phyloP scores from a whole-genome alignment of 371 early-diverging fungal species.

The Pancytospora philotis region DNA sequence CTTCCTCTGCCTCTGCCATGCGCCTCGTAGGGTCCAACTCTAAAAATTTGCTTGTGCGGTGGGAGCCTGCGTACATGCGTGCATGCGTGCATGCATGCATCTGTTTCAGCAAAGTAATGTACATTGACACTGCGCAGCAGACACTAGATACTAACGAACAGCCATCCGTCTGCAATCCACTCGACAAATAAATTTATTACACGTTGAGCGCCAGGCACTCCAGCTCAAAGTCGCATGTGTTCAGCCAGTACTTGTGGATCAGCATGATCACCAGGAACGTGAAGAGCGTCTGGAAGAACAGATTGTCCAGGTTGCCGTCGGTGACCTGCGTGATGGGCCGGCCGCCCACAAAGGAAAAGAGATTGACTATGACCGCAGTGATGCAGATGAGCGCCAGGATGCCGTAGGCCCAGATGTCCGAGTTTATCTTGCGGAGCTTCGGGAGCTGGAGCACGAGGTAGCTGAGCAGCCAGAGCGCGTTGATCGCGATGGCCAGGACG shows the following conservation, averaged over 20 bases:
- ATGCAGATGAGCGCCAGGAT: slow-evolving; percentile 28
- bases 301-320: slow-evolving; percentile 48
- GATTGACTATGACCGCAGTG: slow-evolving; percentile 21
- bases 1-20: no score
- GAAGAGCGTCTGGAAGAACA: slow-evolving; percentile 46
- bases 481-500: slow-evolving; percentile 18
- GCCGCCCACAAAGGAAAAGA: slow-evolving; percentile 29
- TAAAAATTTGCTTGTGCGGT: no score
- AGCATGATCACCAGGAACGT: slow-evolving; percentile 45
- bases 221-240: slow-evolving; percentile 48
- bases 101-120: no score
- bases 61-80: no score
- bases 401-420: slow-evolving; percentile 55
- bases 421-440: slow-evolving; percentile 31
- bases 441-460: slow-evolving; percentile 37
- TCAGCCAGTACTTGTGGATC: slow-evolving; percentile 56
- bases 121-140: no score
- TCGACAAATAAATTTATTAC: slow-evolving; percentile 6
- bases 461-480: slow-evolving; percentile 14
- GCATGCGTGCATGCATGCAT: no score
- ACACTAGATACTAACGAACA: no score
- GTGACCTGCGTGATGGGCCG: slow-evolving; percentile 26
- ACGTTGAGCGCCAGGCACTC: slow-evolving; percentile 44
- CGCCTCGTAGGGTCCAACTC: no score
- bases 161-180: background rate